Conservation (phyloP, 2,329 filamentous ascomycete species). For the Fusarium sp. region DNA sequence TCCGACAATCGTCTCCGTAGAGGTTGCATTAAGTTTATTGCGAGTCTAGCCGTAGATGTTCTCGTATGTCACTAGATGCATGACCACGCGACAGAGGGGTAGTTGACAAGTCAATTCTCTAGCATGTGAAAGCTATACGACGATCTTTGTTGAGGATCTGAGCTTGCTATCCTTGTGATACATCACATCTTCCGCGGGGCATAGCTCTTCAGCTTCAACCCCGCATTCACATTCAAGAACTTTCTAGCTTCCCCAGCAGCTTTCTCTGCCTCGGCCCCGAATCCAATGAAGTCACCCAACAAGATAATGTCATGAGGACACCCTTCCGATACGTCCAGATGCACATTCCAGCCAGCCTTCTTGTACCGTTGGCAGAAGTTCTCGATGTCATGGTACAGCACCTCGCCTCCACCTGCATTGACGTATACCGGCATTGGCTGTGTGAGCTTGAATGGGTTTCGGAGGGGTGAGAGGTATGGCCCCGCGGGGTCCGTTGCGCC, state of each 20-base stretch:
- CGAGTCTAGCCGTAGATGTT: background rate
- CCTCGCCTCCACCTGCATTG: slow-evolving; percentile 30
- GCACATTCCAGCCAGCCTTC: slow-evolving; percentile 30
- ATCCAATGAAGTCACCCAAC: slow-evolving; percentile 26
- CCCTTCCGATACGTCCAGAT: slow-evolving; percentile 24
- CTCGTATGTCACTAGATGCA: background rate
- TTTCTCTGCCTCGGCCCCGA: slow-evolving; percentile 32
- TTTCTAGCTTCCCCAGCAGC: slow-evolving; percentile 25
- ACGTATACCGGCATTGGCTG: slow-evolving; percentile 25
- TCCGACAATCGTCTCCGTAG: background rate
- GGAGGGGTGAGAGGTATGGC: slow-evolving; percentile 35
- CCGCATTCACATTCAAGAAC: slow-evolving; percentile 22
- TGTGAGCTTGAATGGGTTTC: slow-evolving; percentile 25
- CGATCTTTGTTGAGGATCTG: background rate
- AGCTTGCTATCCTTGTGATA: background rate
- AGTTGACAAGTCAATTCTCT: background rate
- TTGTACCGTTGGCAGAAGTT: slow-evolving; percentile 27
- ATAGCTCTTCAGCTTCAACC: slow-evolving; percentile 14
- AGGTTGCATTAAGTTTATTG: background rate
- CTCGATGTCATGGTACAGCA: slow-evolving; percentile 35
- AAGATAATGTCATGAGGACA: slow-evolving; percentile 40
- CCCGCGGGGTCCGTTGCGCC: slow-evolving; percentile 22
- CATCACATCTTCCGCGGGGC: background rate
- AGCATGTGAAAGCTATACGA: slow-evolving; percentile 16
- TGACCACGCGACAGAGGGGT: slow-evolving; percentile 19